Conservation (phyloP, 1,284 basidiomycete species). For the Ustilago xerochloae region DNA sequence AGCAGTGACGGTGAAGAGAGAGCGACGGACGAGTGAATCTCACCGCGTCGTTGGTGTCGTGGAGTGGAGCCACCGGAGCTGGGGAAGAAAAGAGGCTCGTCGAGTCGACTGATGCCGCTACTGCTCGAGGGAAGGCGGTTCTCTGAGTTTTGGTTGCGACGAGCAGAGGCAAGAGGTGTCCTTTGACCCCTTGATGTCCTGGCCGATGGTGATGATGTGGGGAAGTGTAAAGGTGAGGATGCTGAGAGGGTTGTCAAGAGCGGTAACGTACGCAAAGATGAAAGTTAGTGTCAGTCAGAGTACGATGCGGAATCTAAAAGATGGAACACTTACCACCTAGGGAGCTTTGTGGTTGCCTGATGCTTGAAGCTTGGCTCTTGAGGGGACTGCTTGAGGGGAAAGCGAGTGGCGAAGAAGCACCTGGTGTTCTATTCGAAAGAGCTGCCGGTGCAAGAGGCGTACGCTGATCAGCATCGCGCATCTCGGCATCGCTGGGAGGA, state of each 20-base stretch:
- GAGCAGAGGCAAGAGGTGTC: conserved; percentile 31
- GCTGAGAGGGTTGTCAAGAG: conserved; percentile 8
- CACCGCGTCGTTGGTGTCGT: conserved; percentile 59
- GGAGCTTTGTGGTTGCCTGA: conserved; percentile 29
- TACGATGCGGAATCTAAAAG: background rate
- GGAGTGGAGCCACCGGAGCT: conserved; percentile 62
- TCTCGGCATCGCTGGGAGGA: conserved; percentile 42
- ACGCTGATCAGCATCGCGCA: conserved; percentile 47
- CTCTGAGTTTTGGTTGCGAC: conserved; percentile 36
- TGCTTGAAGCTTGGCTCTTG: conserved; percentile 43
- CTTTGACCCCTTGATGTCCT: conserved; percentile 47
- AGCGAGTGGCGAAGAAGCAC: conserved; percentile 55
- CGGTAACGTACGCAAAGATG: background rate
- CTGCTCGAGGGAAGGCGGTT: conserved; percentile 51
- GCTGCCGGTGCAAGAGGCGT: conserved; percentile 45
- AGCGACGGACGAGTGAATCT: conserved; percentile 61
- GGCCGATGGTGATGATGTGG: conserved; percentile 60
- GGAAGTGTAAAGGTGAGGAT: conserved; percentile 63
- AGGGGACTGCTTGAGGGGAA: conserved; percentile 64
- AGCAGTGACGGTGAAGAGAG: conserved; percentile 53
- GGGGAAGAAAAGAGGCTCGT: conserved; percentile 65
- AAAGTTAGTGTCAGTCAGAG: background rate
- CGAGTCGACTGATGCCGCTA: conserved; percentile 39
- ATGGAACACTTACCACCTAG: conserved; percentile 34
- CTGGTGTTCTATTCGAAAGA: conserved; percentile 31